phyloP scores from a whole-genome alignment of 176 grass and related monocot genomes.

The Leersia perrieri region DNA sequence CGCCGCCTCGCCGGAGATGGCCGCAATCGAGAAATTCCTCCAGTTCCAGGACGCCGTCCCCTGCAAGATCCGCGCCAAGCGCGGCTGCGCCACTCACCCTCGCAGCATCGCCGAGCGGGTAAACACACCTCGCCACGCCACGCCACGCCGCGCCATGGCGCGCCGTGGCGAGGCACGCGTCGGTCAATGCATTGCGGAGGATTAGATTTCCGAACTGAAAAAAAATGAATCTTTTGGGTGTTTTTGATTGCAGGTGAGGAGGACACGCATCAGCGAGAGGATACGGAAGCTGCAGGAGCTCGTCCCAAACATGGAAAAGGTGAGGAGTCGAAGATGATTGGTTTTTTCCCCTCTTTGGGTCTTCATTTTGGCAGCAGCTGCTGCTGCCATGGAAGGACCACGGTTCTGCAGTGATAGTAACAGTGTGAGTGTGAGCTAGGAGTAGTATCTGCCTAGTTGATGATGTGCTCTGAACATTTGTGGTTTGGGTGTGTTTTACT shows the following conservation, averaged over 20 bases:
- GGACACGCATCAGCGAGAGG: slow-evolving; percentile 91
- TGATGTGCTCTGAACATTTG: not conserved
- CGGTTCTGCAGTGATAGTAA: not conserved
- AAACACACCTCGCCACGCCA: not conserved
- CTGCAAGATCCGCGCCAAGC: slow-evolving; percentile 88
- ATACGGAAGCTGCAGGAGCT: slow-evolving; percentile 92
- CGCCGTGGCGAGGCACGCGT: too few relatives aligned
- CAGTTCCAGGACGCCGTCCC: slow-evolving; percentile 75
- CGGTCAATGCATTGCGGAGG: too few relatives aligned
- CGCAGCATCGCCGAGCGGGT: slow-evolving; percentile 96
- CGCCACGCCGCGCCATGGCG: not conserved
- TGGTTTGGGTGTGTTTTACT: not conserved
- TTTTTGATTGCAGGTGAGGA: slow-evolving; percentile 52
- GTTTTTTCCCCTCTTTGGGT: not conserved
- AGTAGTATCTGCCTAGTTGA: not conserved
- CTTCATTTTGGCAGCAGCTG: not conserved
- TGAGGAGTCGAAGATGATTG: slow-evolving; percentile 33
- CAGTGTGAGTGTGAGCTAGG: not conserved
- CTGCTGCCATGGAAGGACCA: slow-evolving; percentile 12
- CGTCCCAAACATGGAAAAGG: slow-evolving; percentile 99
- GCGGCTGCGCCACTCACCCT: slow-evolving; percentile 88
- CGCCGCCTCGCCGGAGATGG: slow-evolving; percentile 48
- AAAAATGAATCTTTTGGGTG: not conserved
- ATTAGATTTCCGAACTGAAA: too few relatives aligned
- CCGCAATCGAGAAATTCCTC: slow-evolving; percentile 68